These are phyloP conservation scores for Macrotyloma uniflorum DNA, from an alignment of 306 rosid species.

Conservation along the genomic window DNA sequence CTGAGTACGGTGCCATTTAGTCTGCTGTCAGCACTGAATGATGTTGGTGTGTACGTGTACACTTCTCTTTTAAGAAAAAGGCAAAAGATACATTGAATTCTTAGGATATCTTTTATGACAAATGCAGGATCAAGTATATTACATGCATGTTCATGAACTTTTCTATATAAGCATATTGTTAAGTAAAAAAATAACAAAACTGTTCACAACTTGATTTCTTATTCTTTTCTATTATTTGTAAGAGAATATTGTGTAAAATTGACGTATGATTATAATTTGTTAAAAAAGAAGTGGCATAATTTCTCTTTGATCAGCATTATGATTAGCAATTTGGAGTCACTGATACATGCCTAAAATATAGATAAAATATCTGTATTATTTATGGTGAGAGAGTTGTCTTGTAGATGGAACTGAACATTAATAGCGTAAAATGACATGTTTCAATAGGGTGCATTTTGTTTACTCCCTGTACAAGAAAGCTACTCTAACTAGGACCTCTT, in stretches of 20 bases:
- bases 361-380: slow-evolving; percentile 4
- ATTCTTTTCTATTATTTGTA: background rate
- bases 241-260: background rate
- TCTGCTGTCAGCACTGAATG: background rate
- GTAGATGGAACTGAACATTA: slow-evolving; percentile 25
- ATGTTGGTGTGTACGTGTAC: background rate
- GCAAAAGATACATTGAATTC: background rate
- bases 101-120: background rate
- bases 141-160: no score
- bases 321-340: slow-evolving; percentile 4
- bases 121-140: no score
- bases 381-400: slow-evolving; percentile 9
- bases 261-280: background rate
- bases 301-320: slow-evolving; percentile 2
- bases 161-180: no score
- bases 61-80: background rate
- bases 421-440: slow-evolving; percentile 28
- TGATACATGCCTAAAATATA: slow-evolving; percentile 11
- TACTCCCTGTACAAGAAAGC: background rate
- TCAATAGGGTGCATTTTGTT: slow-evolving; percentile 8
- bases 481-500: background rate
- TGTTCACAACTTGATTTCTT: background rate
- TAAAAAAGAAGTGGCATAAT: background rate
- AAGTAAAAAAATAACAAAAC: no score
- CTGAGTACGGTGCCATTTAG: background rate